Conservation (phyloP, 1,284 basidiomycete genomes). For the Phlebopus sp. region DNA sequence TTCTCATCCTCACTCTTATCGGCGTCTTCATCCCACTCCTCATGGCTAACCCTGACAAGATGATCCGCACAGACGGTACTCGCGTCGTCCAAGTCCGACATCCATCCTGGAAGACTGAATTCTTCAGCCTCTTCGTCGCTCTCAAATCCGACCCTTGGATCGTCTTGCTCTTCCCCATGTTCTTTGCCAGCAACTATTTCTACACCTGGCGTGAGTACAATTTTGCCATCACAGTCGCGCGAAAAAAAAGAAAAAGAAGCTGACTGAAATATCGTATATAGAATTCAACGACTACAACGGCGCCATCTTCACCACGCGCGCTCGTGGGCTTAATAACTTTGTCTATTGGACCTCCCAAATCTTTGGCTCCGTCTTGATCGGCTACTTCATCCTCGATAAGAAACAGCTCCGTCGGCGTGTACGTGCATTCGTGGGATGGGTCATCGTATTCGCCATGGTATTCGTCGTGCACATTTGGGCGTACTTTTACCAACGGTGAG, state of each 20-base stretch:
- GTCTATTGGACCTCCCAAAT: slow-evolving; percentile 40
- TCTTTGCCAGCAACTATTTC: slow-evolving; percentile 39
- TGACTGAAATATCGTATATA: slow-evolving; percentile 7
- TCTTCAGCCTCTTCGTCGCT: slow-evolving; percentile 33
- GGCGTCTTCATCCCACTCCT: slow-evolving; percentile 33
- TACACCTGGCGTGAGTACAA: slow-evolving; percentile 36
- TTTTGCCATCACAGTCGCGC: background rate
- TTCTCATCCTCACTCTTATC: slow-evolving; percentile 34
- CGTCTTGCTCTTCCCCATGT: slow-evolving; percentile 38
- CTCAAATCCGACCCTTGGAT: slow-evolving; percentile 36
- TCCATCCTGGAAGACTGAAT: slow-evolving; percentile 37
- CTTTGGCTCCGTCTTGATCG: slow-evolving; percentile 38
- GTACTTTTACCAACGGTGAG: slow-evolving; percentile 52
- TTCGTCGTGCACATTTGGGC: slow-evolving; percentile 51
- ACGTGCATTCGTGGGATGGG: slow-evolving; percentile 50
- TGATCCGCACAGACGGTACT: slow-evolving; percentile 37
- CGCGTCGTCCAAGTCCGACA: slow-evolving; percentile 27
- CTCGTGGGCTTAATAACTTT: slow-evolving; percentile 37
- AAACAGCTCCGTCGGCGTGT: slow-evolving; percentile 39
- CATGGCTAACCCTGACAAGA: slow-evolving; percentile 36
- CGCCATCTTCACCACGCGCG: slow-evolving; percentile 38
- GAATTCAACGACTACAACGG: slow-evolving; percentile 42
- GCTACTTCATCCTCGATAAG: slow-evolving; percentile 41
- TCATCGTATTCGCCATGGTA: slow-evolving; percentile 44
- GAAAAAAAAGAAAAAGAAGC: no score